Conservation (phyloP, 1,284 basidiomycete species). For the Cryptococcus sp. region DNA sequence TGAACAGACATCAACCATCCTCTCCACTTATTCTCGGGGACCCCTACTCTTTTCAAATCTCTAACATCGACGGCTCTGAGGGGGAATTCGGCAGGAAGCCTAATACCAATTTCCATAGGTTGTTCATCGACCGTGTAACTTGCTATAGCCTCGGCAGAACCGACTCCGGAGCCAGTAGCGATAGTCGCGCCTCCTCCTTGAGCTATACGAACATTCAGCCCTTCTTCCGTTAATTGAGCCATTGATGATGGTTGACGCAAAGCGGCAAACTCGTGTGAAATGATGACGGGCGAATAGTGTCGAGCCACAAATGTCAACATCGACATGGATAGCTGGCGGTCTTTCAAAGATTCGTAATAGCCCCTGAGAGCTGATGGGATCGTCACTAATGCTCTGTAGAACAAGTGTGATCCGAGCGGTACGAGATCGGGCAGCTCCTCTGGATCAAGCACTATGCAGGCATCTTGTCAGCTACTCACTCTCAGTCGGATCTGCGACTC, state of each 20-base stretch:
- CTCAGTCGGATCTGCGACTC: neutral
- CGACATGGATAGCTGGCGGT: slow-evolving; percentile 76
- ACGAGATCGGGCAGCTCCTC: slow-evolving; percentile 59
- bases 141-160: slow-evolving; percentile 52
- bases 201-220: slow-evolving; percentile 74
- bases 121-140: slow-evolving; percentile 90
- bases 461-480: neutral
- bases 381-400: slow-evolving; percentile 77
- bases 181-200: slow-evolving; percentile 69
- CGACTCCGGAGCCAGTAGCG: slow-evolving; percentile 54
- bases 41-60: slow-evolving; percentile 81
- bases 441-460: slow-evolving; percentile 60
- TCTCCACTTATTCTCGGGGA: slow-evolving; percentile 87
- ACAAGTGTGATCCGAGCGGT: slow-evolving; percentile 82
- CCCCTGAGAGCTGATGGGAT: slow-evolving; percentile 79
- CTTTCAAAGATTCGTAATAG: slow-evolving; percentile 86
- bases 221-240: slow-evolving; percentile 74
- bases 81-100: slow-evolving; percentile 89
- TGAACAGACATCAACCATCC: slow-evolving; percentile 93
- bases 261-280: slow-evolving; percentile 75
- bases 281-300: slow-evolving; percentile 89
- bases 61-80: slow-evolving; percentile 83
- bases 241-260: slow-evolving; percentile 67
- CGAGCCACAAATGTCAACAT: slow-evolving; percentile 77
- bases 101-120: slow-evolving; percentile 83